Percentiles rank a stretch among this genome's conserved stretches.
Evolutionary conservation across 768 basidiomycete genomes (phyloP).

Genomic region (Steccherinum ochraceum): DNA sequence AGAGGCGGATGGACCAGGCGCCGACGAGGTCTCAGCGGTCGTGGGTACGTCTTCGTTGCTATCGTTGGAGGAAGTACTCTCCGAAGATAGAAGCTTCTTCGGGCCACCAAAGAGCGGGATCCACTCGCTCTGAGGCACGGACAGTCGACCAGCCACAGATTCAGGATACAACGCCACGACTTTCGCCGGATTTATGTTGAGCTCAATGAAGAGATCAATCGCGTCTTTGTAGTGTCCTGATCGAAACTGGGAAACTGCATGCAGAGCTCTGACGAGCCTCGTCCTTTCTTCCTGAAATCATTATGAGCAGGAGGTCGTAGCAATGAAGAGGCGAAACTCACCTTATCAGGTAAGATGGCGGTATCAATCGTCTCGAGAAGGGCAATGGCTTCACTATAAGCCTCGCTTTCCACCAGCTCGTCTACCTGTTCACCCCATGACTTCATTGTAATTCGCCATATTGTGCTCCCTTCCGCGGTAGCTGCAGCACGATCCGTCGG

Average conservation of each 20-base stretch:
- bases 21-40: constrained; percentile 14
- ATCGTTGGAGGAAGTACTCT: constrained; percentile 17
- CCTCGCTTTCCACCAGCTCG: constrained; percentile 62
- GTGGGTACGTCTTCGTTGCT: constrained; percentile 5
- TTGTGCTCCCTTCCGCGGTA: constrained; percentile 61
- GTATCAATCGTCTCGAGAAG: constrained; percentile 68
- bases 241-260: constrained; percentile 75
- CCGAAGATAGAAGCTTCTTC: constrained; percentile 14
- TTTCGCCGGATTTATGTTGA: constrained; percentile 90
- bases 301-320: background rate
- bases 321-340: constrained; percentile 15
- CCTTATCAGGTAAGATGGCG: constrained; percentile 57
- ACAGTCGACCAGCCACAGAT: constrained; percentile 70
- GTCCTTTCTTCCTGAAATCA: constrained; percentile 43
- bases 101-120: constrained; percentile 83
- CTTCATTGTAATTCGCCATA: constrained; percentile 73
- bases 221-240: constrained; percentile 66
- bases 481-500: constrained; percentile 67
- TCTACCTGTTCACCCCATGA: constrained; percentile 81
- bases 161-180: constrained; percentile 88
- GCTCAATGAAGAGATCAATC: constrained; percentile 80
- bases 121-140: constrained; percentile 65
- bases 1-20: background rate
- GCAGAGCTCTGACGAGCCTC: constrained; percentile 59
- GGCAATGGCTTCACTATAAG: constrained; percentile 75